A percentile compares a stretch with the other conserved stretches of the same genome.
phyloP scores from a whole-genome alignment of 441 rosid species.

The Mallotus repandus region DNA sequence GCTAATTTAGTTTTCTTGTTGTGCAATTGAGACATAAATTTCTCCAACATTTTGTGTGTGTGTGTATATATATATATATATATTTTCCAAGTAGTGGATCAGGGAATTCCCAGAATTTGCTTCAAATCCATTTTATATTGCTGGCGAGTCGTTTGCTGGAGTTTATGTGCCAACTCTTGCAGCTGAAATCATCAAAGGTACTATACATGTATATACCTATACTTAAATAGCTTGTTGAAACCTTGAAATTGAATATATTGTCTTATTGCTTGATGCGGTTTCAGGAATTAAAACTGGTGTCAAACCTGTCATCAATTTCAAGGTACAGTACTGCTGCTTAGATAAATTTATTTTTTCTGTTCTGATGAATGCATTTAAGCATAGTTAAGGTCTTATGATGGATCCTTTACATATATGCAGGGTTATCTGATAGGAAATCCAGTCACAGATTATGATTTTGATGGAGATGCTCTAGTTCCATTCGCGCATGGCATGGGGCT shows the following conservation, averaged over 20 bases:
- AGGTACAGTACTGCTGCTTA: conserved; percentile 28
- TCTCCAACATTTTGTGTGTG: no score
- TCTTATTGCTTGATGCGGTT: background rate
- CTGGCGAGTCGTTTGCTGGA: conserved; percentile 71
- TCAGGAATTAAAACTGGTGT: conserved; percentile 47
- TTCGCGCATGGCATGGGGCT: conserved; percentile 60
- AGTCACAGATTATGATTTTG: conserved; percentile 28
- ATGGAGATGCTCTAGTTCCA: conserved; percentile 39
- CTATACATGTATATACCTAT: background rate
- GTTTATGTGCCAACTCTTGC: conserved; percentile 62
- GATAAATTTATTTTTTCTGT: background rate
- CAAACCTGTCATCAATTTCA: conserved; percentile 47
- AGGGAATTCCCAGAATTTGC: conserved; percentile 43
- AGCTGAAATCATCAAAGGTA: conserved; percentile 47
- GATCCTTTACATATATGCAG: conserved; percentile 20
- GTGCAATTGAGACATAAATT: no score
- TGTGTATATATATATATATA: background rate
- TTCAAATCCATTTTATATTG: conserved; percentile 52
- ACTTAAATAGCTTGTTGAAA: background rate
- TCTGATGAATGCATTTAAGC: background rate
- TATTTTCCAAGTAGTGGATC: conserved; percentile 43
- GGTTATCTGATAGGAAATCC: conserved; percentile 59
- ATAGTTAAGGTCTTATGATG: no score
- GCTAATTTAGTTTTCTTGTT: no score
- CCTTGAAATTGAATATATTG: background rate